These are phyloP conservation scores for Ambrosia hybrid DNA, from an alignment of 140 eudicot species.

Conservation along the genomic window DNA sequence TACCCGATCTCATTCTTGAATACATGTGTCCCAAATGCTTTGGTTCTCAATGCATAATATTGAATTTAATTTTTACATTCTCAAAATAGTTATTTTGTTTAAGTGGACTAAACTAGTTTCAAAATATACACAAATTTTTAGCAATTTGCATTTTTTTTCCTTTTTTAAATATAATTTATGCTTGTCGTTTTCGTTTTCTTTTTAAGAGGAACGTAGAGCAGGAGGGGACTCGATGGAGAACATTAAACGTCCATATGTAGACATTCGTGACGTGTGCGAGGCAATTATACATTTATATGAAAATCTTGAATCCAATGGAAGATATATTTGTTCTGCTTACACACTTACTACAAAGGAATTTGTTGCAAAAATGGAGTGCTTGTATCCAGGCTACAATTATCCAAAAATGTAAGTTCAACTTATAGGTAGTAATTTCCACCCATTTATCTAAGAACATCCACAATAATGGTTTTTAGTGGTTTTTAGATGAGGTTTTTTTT, in stretches of 20 bases:
- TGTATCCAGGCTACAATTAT: conserved; percentile 58
- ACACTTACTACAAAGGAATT: conserved; percentile 31
- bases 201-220: conserved; percentile 29
- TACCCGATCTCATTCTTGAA: too few relatives aligned
- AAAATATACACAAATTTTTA: background rate
- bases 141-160: background rate
- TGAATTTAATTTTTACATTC: too few relatives aligned
- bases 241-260: conserved; percentile 36
- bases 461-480: too few relatives aligned
- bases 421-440: background rate
- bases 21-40: too few relatives aligned
- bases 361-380: conserved; percentile 49
- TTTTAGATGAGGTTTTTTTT: too few relatives aligned
- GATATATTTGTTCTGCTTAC: conserved; percentile 71
- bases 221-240: conserved; percentile 16
- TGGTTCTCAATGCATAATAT: too few relatives aligned
- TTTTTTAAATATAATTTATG: background rate
- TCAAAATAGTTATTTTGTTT: too few relatives aligned
- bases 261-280: conserved; percentile 73
- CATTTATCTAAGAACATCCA: background rate
- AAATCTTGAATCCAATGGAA: conserved; percentile 60
- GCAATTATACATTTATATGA: conserved; percentile 56
- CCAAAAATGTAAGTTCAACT: conserved; percentile 55
- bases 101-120: too few relatives aligned
- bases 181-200: background rate